Conservation (phyloP, 2,329 filamentous ascomycete species). For the Colletotrichum spaethianum region DNA sequence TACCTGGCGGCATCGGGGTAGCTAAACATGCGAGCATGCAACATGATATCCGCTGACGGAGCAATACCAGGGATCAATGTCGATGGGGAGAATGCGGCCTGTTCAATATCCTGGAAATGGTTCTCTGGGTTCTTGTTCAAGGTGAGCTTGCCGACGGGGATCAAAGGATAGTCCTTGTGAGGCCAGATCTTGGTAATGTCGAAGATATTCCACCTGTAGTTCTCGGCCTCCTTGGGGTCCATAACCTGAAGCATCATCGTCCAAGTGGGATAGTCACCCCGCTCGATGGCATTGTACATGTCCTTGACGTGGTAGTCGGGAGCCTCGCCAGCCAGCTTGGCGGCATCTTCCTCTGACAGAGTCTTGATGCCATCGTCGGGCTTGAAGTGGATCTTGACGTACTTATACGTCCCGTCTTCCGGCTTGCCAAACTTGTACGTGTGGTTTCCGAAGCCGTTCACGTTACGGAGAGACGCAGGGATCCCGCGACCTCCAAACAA, state of each 20-base stretch:
- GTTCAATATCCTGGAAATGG: constrained; percentile 65
- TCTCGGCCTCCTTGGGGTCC: constrained; percentile 64
- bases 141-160: constrained; percentile 63
- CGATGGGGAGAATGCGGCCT: constrained; percentile 65
- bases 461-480: constrained; percentile 60
- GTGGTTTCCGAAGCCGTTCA: constrained; percentile 63
- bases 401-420: constrained; percentile 62
- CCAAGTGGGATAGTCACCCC: constrained; percentile 63
- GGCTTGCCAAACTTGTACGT: constrained; percentile 61
- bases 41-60: constrained; percentile 60
- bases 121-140: constrained; percentile 66
- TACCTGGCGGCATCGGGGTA: constrained; percentile 66
- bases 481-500: constrained; percentile 65
- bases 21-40: constrained; percentile 65
- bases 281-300: constrained; percentile 56
- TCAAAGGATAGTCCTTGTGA: constrained; percentile 62
- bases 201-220: constrained; percentile 64
- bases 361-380: constrained; percentile 62
- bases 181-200: constrained; percentile 71
- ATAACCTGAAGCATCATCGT: constrained; percentile 69
- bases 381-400: constrained; percentile 65
- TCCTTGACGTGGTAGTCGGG: constrained; percentile 64
- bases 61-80: constrained; percentile 66
- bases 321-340: constrained; percentile 56
- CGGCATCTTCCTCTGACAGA: constrained; percentile 56